Conservation (phyloP, 2,329 filamentous ascomycete genomes). For the Neoascochyta sp. region DNA sequence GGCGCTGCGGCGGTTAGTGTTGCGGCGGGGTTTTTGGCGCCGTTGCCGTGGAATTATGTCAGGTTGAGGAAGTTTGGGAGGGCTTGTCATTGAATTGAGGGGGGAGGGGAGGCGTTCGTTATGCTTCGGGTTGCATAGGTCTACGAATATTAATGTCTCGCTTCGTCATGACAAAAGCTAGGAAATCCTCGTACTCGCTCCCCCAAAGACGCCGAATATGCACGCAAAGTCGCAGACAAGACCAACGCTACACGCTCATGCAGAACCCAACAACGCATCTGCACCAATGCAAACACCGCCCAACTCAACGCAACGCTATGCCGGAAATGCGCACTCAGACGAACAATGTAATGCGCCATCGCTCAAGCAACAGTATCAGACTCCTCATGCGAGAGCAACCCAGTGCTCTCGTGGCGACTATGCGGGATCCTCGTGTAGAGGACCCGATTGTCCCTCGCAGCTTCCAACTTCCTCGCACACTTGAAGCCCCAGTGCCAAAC, state of each 20-base stretch:
- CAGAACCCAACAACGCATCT: too few relatives aligned
- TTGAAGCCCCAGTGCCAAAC: slow-evolving; percentile 68
- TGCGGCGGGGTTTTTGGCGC: slow-evolving; percentile 47
- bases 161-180: too few relatives aligned
- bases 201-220: too few relatives aligned
- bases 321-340: slow-evolving; percentile 1
- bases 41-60: slow-evolving; percentile 54
- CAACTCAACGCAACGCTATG: slow-evolving; percentile 4
- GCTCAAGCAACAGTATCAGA: slow-evolving; percentile 25
- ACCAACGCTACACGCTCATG: too few relatives aligned
- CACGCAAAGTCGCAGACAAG: too few relatives aligned
- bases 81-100: slow-evolving; percentile 47
- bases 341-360: not conserved
- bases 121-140: too few relatives aligned
- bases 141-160: too few relatives aligned
- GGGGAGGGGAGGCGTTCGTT: not conserved
- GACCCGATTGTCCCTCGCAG: slow-evolving; percentile 18
- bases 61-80: slow-evolving; percentile 50
- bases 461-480: slow-evolving; percentile 20
- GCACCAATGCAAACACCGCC: slow-evolving; percentile 1
- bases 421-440: slow-evolving; percentile 15
- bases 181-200: too few relatives aligned
- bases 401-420: slow-evolving; percentile 17
- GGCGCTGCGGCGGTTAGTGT: slow-evolving; percentile 47
- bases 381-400: slow-evolving; percentile 26